Base-by-base conservation (phyloP, 1,284 basidiomycete species). In the Ustanciosporium gigantosporum region DNA sequence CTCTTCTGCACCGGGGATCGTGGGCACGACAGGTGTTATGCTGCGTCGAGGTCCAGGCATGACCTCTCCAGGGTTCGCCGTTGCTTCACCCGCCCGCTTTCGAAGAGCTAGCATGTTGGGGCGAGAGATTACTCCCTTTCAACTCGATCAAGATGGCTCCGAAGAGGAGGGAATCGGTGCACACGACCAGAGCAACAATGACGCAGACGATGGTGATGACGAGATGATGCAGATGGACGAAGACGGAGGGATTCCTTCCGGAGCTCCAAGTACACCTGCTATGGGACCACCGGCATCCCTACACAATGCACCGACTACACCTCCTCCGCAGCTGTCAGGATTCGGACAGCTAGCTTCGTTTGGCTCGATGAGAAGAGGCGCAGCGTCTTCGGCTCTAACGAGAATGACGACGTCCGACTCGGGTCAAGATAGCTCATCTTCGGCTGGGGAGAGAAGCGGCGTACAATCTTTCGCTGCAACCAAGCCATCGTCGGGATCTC, bases 51-150 rank as follows among this genome's bases (percentile, higher is more conserved):
- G 36, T 2, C 59, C 27, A n/a, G 52, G 37, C 4, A 58, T 58
- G 43, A 43, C 41, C 42, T 57, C 60, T 29, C 55, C 52, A 4
- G 52, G 52, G 3, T 56, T 57, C 15, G 42, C 44, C 3, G 40
- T 57, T 19, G 49, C 42, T 20, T 56, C 52, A 3, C 52, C 53
- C 11, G 59, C 53, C 2, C 53, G 65, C 5, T 59, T 66, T 34
- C 49, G 68, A 14, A 25, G 68, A 31, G 58, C 58, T 27, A 66
- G 62, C 42, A 68, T 68, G 66, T 39, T 71, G 7, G 68, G 68
- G 14, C 32, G 58, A 14, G 68, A 71, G 25, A 56, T 71, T 43
- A 61, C 60, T 2, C 59, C 64, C 1, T 66, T 60, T 21, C 45
- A 49, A 9, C 47, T 61, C 17, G 55, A 65, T 20, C 9, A 35